Percentiles rank a stretch among this genome's conserved stretches.
Evolutionary conservation across 2,329 filamentous ascomycete genomes (phyloP).

Genomic region (Fusarium sp.): DNA sequence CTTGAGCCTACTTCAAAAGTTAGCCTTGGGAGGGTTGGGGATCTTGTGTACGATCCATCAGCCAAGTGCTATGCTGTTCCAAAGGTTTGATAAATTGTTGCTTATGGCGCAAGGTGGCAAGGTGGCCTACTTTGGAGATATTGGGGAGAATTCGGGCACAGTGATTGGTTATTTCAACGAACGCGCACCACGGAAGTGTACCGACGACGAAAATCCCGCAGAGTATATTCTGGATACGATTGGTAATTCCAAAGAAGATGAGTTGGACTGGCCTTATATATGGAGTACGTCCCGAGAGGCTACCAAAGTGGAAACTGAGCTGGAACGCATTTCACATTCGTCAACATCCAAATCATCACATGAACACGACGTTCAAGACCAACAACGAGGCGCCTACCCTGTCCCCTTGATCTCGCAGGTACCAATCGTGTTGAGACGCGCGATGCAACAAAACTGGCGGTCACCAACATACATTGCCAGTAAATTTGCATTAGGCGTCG

Average conservation of each 20-base stretch:
- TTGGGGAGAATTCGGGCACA: conserved; percentile 68
- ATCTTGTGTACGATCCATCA: conserved; percentile 69
- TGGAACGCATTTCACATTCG: not conserved
- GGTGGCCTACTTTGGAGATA: conserved; percentile 76
- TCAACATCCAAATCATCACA: not conserved
- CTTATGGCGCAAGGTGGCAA: conserved; percentile 73
- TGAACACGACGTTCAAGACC: too few species aligned
- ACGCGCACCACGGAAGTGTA: conserved; percentile 68
- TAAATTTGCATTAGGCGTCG: conserved; percentile 71
- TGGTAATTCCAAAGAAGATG: not conserved
- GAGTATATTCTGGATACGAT: conserved; percentile 71
- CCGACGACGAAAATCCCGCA: conserved; percentile 74
- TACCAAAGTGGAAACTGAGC: not conserved
- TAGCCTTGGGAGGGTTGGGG: conserved; percentile 45
- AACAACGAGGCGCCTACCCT: not conserved
- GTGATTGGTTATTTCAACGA: conserved; percentile 72
- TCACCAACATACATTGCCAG: conserved; percentile 83
- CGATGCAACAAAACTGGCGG: conserved; percentile 88
- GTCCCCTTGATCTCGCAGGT: conserved; percentile 63
- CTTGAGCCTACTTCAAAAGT: not conserved
- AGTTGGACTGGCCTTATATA: not conserved
- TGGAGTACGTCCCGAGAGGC: not conserved
- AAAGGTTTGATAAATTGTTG: conserved; percentile 69
- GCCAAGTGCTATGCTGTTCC: conserved; percentile 64
- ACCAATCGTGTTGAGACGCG: conserved; percentile 71